Conservation (phyloP, 176 grass and related monocot genomes). For the Saccharum spontaneum region DNA sequence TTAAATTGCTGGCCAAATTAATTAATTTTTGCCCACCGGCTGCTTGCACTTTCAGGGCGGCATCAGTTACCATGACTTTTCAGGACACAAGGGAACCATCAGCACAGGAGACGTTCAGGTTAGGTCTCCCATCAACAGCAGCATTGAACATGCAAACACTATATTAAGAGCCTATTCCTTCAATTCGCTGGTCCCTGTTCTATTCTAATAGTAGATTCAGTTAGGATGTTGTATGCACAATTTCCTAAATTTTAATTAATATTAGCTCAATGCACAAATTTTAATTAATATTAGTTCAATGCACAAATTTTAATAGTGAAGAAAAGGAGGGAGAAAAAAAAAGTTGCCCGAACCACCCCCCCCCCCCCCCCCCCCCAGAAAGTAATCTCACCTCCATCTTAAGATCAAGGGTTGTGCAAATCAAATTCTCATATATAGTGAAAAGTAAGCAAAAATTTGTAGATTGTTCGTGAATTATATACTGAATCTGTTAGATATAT, state of each 20-base stretch:
- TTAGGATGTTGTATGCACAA: not conserved
- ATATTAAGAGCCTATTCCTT: not conserved
- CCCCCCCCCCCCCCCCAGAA: not conserved
- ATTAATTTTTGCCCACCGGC: not conserved
- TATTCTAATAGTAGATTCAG: not conserved
- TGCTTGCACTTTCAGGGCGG: conserved; percentile 49
- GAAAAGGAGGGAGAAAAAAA: not conserved
- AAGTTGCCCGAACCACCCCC: not conserved
- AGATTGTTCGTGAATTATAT: not conserved
- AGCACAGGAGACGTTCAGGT: conserved; percentile 82
- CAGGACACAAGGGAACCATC: conserved; percentile 87
- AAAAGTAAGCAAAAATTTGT: not conserved
- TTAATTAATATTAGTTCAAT: not conserved
- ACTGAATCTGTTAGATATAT: not conserved
- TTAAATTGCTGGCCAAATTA: not conserved
- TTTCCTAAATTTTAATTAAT: not conserved
- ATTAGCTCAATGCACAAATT: not conserved
- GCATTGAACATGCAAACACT: not conserved
- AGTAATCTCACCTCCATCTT: not conserved
- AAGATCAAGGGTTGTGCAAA: not conserved
- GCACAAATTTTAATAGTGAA: not conserved
- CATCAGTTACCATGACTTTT: conserved; percentile 76
- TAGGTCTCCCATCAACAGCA: conserved; percentile 31
- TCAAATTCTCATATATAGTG: not conserved
- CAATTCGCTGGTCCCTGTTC: not conserved